Evolutionary conservation across 108 stramenopile species (phyloP).

Genomic region (Nitzschia sp.): DNA sequence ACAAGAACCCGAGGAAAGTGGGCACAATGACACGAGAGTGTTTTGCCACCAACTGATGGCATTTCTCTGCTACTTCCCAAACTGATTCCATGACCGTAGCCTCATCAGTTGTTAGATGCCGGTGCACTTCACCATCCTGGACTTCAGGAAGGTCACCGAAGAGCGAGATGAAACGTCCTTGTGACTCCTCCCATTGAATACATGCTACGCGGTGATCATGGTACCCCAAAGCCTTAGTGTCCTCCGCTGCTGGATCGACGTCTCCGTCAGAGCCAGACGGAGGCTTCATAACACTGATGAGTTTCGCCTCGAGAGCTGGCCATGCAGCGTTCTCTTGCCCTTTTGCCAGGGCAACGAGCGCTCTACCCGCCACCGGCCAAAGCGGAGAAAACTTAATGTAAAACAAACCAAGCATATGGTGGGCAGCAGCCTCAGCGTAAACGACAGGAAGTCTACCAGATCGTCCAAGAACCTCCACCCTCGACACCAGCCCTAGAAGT

Average conservation of each 20-base stretch:
- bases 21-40: constrained; percentile 81
- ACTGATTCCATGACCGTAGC: constrained; percentile 54
- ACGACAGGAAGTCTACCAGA: constrained; percentile 70
- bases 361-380: constrained; percentile 63
- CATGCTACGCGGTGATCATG: constrained; percentile 46
- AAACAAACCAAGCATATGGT: constrained; percentile 79
- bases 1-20: constrained; percentile 72
- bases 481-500: constrained; percentile 48
- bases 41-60: constrained; percentile 54
- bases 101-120: constrained; percentile 51
- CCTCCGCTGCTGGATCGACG: not conserved
- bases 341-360: constrained; percentile 49
- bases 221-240: not conserved
- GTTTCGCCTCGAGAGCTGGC: constrained; percentile 52
- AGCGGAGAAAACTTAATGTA: constrained; percentile 80
- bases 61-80: constrained; percentile 66
- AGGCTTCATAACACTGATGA: constrained; percentile 45
- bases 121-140: constrained; percentile 50
- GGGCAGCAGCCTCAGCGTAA: constrained; percentile 74
- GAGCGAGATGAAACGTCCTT: constrained; percentile 40
- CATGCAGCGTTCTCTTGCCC: constrained; percentile 55
- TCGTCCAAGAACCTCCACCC: constrained; percentile 67
- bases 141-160: constrained; percentile 36
- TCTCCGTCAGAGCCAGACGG: not conserved
- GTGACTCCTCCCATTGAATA: constrained; percentile 62